Conservation (phyloP, 1,284 basidiomycete genomes). For the Coniferiporia weirii region DNA sequence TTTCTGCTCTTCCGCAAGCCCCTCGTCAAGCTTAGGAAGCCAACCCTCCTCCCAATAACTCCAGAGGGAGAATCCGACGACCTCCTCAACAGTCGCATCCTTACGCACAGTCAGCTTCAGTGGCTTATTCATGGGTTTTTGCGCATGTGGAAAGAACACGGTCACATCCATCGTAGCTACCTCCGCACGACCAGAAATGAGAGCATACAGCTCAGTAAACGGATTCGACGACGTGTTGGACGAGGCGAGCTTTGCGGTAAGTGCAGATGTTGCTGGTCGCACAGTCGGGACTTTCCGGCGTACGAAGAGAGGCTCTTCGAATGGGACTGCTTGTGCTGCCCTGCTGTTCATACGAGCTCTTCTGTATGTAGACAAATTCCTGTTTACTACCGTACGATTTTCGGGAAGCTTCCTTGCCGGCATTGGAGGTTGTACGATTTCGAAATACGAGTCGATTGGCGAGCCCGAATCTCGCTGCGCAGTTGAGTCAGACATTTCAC, state of each 20-base stretch:
- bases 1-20: slow-evolving; percentile 55
- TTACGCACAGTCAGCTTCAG: slow-evolving; percentile 72
- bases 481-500: slow-evolving; percentile 13
- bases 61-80: slow-evolving; percentile 90
- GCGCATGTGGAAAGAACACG: slow-evolving; percentile 86
- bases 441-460: slow-evolving; percentile 36
- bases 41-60: slow-evolving; percentile 87
- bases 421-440: slow-evolving; percentile 38
- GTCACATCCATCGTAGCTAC: slow-evolving; percentile 61
- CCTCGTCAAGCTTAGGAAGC: slow-evolving; percentile 72
- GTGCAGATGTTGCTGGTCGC: slow-evolving; percentile 45
- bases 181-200: slow-evolving; percentile 71
- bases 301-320: slow-evolving; percentile 35
- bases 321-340: background rate
- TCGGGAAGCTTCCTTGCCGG: background rate
- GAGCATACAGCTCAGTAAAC: slow-evolving; percentile 76
- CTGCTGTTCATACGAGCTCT: slow-evolving; percentile 20
- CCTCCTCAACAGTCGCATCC: slow-evolving; percentile 92
- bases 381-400: background rate
- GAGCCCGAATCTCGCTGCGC: slow-evolving; percentile 22
- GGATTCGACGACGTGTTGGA: slow-evolving; percentile 64
- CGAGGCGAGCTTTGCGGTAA: slow-evolving; percentile 60
- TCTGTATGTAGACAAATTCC: background rate
- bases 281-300: slow-evolving; percentile 43
- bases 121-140: slow-evolving; percentile 49